Evolutionary conservation across 176 grass and related monocot species (phyloP).

Genomic region (Juncus effusus): DNA sequence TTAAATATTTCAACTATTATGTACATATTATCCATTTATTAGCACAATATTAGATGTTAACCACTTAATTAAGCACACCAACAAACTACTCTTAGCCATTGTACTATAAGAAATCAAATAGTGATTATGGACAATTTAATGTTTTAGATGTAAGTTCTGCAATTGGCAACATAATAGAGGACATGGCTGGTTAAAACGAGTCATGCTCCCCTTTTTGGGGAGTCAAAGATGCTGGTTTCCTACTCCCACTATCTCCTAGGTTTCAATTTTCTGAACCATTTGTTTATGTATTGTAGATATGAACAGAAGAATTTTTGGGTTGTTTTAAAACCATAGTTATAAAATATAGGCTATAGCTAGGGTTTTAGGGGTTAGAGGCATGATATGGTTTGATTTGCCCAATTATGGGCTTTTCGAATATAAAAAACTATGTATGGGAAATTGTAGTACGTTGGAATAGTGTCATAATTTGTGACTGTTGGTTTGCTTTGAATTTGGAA

Average conservation of each 20-base stretch:
- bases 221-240: constrained; percentile 32
- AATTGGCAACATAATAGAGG: not conserved
- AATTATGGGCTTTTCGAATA: constrained; percentile 17
- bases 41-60: too few relatives aligned
- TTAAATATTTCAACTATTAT: too few relatives aligned
- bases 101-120: too few relatives aligned
- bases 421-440: constrained; percentile 5
- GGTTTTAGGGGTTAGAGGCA: constrained; percentile 25
- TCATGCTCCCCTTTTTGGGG: constrained; percentile 25
- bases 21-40: too few relatives aligned
- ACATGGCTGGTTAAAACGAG: constrained; percentile 1
- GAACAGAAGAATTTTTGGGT: constrained; percentile 1
- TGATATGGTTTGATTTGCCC: constrained; percentile 20
- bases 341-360: not conserved
- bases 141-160: too few relatives aligned
- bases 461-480: too few relatives aligned
- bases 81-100: too few relatives aligned
- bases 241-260: constrained; percentile 15
- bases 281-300: constrained; percentile 20
- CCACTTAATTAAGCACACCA: too few relatives aligned
- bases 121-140: too few relatives aligned
- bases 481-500: too few relatives aligned
- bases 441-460: constrained; percentile 9
- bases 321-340: constrained; percentile 23
- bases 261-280: constrained; percentile 3